Evolutionary conservation across 2,329 filamentous ascomycete species (phyloP), one percentile per base, ranked within the genome.

Genomic region (Aquanectria penicillioides): DNA sequence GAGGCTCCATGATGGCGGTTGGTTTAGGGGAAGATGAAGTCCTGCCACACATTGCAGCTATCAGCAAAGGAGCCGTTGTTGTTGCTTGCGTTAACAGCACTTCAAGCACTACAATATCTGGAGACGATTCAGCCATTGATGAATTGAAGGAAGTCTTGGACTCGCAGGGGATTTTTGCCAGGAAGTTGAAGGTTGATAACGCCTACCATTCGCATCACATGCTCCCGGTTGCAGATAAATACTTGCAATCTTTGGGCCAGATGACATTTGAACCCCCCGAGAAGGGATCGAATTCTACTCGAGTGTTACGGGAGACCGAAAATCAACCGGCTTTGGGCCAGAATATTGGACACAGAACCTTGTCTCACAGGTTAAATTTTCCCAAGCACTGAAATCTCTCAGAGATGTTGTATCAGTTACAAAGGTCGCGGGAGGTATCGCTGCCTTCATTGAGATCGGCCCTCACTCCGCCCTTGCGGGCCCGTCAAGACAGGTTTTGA

Each of bases 51-150:
- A 47, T 78, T 3, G 46, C 52, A 8, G 49, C 6, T 59, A 59
- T 9, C 50, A 66, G 3, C 34, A 57, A 34, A 5, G 60, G 57
- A 3, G 5, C 53, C 10, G 65, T 72, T 5, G 59, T 53, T 4
- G 68, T 79, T 43, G 79, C 75, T 2, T 79, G 76, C 49, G 59
- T 74, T 37, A 80, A 80, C 62, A 73, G 71, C 9, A 74, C 73
- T 0, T 54, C 58, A 2, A 76, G 69, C 46, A 69, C 77, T 2
- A 80, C 78, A 0, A 38, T 80, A 2, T 74, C 72, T 6, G 77
- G 77, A 3, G 72, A 77, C 31, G 51, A 44, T 2, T 50, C 56
- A 2, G 63, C 68, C n/a, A 63, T 77, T 6, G 65, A 72, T 4
- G 60, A 36, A 17, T 17, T 36, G 10, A 9, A 17, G 13, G 10